Percentiles rank a stretch among this genome's conserved stretches.
Conservation (phyloP, 257 asterid genomes). For the Lavandula angustifolia region DNA sequence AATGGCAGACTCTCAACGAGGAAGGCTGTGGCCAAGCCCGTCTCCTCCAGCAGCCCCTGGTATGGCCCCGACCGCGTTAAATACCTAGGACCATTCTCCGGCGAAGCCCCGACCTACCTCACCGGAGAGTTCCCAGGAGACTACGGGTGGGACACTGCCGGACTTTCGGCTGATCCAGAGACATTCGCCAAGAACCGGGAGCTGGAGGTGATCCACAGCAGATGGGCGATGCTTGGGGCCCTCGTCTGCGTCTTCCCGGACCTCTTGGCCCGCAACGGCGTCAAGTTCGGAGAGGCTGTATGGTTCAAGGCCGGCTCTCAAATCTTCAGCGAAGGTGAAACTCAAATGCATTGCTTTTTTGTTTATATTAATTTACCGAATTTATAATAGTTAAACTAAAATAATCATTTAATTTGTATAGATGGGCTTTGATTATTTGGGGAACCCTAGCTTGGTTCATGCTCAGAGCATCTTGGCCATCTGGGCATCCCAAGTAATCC, state of each 20-base stretch:
- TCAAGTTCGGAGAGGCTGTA: no score
- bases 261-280: no score
- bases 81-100: conserved; percentile 51
- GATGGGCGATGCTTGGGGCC: no score
- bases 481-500: conserved; percentile 56
- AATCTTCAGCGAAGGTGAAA: conserved; percentile 55
- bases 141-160: conserved; percentile 17
- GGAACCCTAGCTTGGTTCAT: conserved; percentile 65
- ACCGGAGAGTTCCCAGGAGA: conserved; percentile 54
- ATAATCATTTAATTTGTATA: no score
- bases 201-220: no score
- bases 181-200: no score
- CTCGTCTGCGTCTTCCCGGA: no score
- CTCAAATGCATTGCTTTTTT: neutral
- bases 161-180: no score
- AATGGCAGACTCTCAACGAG: conserved; percentile 51
- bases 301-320: conserved; percentile 59
- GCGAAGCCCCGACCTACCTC: conserved; percentile 47
- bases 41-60: conserved; percentile 28
- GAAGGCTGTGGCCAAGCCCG: conserved; percentile 36
- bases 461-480: conserved; percentile 66
- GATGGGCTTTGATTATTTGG: conserved; percentile 60
- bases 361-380: no score
- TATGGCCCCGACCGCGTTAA: no score
- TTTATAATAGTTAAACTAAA: no score